These are phyloP conservation scores for Fusarium fujikuroi DNA, from an alignment of 2,329 filamentous ascomycete species.

Conservation along the genomic window DNA sequence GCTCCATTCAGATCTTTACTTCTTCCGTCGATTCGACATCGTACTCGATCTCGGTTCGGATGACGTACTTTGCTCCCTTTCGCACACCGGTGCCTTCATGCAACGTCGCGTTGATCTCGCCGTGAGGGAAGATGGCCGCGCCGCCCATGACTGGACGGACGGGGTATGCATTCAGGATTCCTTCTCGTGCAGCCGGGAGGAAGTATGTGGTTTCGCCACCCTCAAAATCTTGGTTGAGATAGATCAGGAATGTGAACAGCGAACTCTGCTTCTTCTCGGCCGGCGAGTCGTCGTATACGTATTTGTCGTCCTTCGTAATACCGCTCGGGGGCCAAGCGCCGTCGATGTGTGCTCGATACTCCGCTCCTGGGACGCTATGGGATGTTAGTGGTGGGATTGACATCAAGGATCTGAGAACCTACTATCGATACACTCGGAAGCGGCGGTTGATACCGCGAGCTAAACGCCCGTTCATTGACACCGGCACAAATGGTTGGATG, in stretches of 20 bases:
- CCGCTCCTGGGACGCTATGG: constrained; percentile 69
- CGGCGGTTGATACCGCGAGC: constrained; percentile 74
- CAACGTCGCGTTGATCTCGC: constrained; percentile 71
- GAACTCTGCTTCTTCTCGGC: constrained; percentile 69
- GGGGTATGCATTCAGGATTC: constrained; percentile 74
- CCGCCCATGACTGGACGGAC: constrained; percentile 75
- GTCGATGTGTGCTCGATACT: constrained; percentile 77
- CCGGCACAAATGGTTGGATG: constrained; percentile 67
- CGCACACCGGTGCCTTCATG: constrained; percentile 78
- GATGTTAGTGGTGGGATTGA: neutral
- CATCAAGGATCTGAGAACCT: neutral
- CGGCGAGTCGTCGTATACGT: constrained; percentile 75
- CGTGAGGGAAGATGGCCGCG: constrained; percentile 76
- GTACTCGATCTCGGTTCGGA: constrained; percentile 77
- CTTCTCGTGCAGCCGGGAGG: constrained; percentile 70
- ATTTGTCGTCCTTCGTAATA: constrained; percentile 66
- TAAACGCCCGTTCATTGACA: constrained; percentile 62
- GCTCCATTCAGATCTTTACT: neutral
- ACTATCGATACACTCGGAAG: constrained; percentile 76
- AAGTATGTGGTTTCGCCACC: constrained; percentile 79
- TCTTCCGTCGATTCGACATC: constrained; percentile 60
- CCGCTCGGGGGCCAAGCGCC: constrained; percentile 79
- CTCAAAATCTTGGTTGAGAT: constrained; percentile 77
- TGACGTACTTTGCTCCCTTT: constrained; percentile 75
- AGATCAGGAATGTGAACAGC: constrained; percentile 75